Evolutionary conservation across 176 grass and related monocot genomes (phyloP).

Genomic region (Themeda triandra): DNA sequence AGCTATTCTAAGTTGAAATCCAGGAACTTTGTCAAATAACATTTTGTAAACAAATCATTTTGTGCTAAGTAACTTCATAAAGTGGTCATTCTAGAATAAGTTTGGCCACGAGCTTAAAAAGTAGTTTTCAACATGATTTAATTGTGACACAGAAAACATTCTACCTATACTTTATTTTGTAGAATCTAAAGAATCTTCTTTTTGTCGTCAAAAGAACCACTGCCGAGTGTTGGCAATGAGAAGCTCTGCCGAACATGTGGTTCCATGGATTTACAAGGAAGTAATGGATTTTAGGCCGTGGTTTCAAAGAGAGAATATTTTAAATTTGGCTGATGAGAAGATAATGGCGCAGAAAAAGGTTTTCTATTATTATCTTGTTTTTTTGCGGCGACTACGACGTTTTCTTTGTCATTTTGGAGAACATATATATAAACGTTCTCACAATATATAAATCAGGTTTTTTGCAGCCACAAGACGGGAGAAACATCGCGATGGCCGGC

Average conservation of each 20-base stretch:
- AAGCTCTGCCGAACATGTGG: too few species aligned
- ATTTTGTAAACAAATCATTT: background rate
- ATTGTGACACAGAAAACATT: too few species aligned
- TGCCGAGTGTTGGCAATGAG: too few species aligned
- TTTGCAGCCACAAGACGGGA: background rate
- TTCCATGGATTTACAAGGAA: background rate
- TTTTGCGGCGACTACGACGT: background rate
- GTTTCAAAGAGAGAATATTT: background rate
- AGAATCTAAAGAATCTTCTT: too few species aligned
- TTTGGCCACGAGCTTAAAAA: too few species aligned
- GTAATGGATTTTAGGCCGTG: background rate
- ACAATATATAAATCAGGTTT: background rate
- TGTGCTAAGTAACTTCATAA: background rate
- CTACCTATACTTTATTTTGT: too few species aligned
- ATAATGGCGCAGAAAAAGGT: background rate
- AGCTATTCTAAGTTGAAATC: background rate
- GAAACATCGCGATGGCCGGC: background rate
- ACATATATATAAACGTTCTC: background rate
- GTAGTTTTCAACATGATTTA: background rate
- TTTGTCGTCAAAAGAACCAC: too few species aligned
- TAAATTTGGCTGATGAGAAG: background rate
- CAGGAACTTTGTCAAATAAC: background rate
- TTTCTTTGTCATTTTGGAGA: background rate
- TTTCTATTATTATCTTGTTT: background rate
- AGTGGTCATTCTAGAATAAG: too few species aligned